Percentiles rank a stretch among this genome's conserved stretches.
phyloP scores from a whole-genome alignment of 2,329 filamentous ascomycete species.

The Diaporthe ampelina region DNA sequence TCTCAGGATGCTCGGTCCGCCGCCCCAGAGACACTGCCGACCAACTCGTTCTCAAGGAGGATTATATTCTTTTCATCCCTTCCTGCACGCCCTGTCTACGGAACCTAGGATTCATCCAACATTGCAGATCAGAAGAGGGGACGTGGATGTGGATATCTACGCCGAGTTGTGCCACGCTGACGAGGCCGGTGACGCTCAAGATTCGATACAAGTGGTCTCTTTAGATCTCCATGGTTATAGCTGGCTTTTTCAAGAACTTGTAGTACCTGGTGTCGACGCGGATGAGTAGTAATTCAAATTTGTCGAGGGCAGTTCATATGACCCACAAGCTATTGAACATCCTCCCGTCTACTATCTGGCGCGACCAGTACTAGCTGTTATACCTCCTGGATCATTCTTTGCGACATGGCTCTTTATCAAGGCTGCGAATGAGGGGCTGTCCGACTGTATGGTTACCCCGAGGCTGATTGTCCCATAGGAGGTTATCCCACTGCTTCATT shows the following conservation, averaged over 20 bases:
- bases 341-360: background rate
- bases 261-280: no score
- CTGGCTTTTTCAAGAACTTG: background rate
- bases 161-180: background rate
- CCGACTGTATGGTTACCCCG: background rate
- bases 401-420: background rate
- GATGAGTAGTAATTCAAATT: background rate
- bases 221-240: background rate
- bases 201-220: background rate
- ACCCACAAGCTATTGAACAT: background rate
- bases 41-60: background rate
- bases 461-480: background rate
- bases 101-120: background rate
- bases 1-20: constrained; percentile 9
- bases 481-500: background rate
- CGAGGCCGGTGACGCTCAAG: background rate
- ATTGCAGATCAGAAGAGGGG: background rate
- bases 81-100: background rate
- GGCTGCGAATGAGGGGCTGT: background rate
- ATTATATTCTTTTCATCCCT: background rate
- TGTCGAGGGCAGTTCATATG: background rate
- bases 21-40: background rate
- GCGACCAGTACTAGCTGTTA: no score
- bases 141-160: background rate
- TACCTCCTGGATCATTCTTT: background rate